Base-by-base conservation (phyloP, 768 basidiomycete species). In the Wakefieldia striispora region DNA sequence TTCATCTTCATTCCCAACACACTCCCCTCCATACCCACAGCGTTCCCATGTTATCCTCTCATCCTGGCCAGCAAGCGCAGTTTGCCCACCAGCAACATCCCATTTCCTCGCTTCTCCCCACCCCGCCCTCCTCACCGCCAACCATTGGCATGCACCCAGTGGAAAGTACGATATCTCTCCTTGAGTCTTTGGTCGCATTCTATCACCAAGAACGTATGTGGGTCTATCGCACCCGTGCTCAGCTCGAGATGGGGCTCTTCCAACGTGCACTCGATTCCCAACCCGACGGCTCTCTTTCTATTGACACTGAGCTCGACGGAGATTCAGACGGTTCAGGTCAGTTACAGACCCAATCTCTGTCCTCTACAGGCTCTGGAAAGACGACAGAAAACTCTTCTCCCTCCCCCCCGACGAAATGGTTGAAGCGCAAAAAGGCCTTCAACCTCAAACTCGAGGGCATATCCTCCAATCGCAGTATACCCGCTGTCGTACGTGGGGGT, bases 151-250 rank as follows among this genome's bases (percentile, higher is more conserved):
- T 63, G 41, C 69, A 68, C 45, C 68, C 73, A 14, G 70, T 77
- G 33, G 69, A 72, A 31, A 72, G 72, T 13, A 80, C 84, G n/a
- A 70, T 78, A 23, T 23, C 74, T 56, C 76, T 83, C 55, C 80
- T 87, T 60, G 80, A 85, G 57, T 77, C 78, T 23, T 80, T 88
- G 44, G 74, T 82, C 36, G 70, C 76, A 6, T 86, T 83, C 58
- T 88, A 88, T 64, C 80, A 84, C 61, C 77, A 81, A 54, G 83
- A 87, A 67, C 81, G 81, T 34, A 80, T 78, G 70, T 88, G 86
- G 84, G 78, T 86, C 6, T 80, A 82, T 54, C 81, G 81, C 48
- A 82, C 82, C 41, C 81, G 83, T 35, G 79, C 79, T 16, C 71
- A 74, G 43, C 76, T 86, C 55, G 80, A 83, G 65, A 71, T 76